Evolutionary conservation across 1,284 basidiomycete genomes (phyloP).

Genomic region (Trichosporon asahii): DNA sequence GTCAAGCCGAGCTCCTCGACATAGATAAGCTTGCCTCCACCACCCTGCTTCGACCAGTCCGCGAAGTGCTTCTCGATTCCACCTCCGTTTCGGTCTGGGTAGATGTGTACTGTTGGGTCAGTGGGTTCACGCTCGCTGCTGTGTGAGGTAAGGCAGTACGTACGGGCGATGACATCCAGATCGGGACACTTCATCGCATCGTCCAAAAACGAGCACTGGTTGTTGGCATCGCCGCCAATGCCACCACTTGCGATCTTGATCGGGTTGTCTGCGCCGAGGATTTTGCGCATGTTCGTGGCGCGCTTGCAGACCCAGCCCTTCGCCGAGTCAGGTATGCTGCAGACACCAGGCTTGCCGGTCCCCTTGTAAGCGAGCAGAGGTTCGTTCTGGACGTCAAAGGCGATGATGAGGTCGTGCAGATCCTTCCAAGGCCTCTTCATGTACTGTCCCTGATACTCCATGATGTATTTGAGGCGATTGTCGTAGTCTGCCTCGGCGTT

Average conservation of each 20-base stretch:
- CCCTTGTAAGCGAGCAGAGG: neutral
- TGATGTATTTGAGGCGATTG: neutral
- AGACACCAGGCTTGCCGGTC: neutral
- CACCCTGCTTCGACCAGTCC: neutral
- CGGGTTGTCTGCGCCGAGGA: too few species aligned
- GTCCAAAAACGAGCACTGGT: too few species aligned
- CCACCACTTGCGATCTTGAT: too few species aligned
- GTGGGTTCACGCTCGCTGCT: too few species aligned
- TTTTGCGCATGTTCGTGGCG: too few species aligned
- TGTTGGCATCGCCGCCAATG: too few species aligned
- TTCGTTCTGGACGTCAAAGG: neutral
- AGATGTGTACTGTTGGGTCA: neutral
- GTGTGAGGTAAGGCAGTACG: too few species aligned
- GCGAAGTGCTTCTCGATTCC: neutral
- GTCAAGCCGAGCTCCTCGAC: neutral
- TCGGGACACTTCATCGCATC: too few species aligned
- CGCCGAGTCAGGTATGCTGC: too few species aligned
- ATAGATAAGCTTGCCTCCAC: neutral
- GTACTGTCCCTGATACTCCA: neutral
- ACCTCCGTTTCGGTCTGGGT: neutral
- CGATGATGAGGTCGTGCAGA: neutral
- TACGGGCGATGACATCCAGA: too few species aligned
- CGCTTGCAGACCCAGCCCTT: too few species aligned
- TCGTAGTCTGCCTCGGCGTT: neutral
- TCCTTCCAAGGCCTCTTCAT: neutral